These are phyloP conservation scores for Penicillium psychrofluorescens DNA, from an alignment of 495 filamentous ascomycete species.

Conservation along the genomic window DNA sequence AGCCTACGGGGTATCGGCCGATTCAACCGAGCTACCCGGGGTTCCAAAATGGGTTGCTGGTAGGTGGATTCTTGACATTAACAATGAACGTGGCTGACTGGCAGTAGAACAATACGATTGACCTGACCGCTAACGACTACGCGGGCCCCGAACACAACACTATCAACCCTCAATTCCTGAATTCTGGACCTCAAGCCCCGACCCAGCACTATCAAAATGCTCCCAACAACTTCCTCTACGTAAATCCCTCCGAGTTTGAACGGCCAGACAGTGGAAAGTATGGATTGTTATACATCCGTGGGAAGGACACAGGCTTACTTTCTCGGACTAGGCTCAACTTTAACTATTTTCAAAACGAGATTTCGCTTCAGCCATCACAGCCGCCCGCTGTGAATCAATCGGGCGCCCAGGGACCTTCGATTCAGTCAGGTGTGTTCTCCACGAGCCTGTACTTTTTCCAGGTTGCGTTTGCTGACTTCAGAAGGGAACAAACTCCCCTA, in stretches of 20 bases:
- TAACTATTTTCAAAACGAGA: slow-evolving; percentile 24
- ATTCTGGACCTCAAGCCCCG: slow-evolving; percentile 14
- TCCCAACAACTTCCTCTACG: slow-evolving; percentile 23
- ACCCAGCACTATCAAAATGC: slow-evolving; percentile 9
- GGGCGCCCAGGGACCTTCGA: too few relatives aligned
- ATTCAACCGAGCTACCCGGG: slow-evolving; percentile 13
- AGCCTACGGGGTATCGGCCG: slow-evolving; percentile 12
- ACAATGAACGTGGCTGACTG: slow-evolving; percentile 1
- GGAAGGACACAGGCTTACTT: neutral
- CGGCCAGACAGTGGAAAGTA: slow-evolving; percentile 20
- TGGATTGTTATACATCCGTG: neutral
- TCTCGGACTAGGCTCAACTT: slow-evolving; percentile 11
- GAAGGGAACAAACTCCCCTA: neutral
- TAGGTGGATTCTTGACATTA: slow-evolving; percentile 3
- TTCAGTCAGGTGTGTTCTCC: too few relatives aligned
- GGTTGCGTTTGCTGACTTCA: neutral
- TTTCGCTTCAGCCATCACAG: slow-evolving; percentile 17
- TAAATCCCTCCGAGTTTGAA: slow-evolving; percentile 20
- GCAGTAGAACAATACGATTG: slow-evolving; percentile 20
- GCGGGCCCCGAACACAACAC: slow-evolving; percentile 25
- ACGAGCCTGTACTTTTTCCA: too few relatives aligned
- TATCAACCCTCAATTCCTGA: slow-evolving; percentile 37
- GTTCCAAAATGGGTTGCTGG: slow-evolving; percentile 21
- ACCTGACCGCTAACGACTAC: slow-evolving; percentile 24
- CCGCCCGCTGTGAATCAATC: neutral